Evolutionary conservation across 768 basidiomycete species (phyloP).

Genomic region (Porphyrellus cyaneotinctus): DNA sequence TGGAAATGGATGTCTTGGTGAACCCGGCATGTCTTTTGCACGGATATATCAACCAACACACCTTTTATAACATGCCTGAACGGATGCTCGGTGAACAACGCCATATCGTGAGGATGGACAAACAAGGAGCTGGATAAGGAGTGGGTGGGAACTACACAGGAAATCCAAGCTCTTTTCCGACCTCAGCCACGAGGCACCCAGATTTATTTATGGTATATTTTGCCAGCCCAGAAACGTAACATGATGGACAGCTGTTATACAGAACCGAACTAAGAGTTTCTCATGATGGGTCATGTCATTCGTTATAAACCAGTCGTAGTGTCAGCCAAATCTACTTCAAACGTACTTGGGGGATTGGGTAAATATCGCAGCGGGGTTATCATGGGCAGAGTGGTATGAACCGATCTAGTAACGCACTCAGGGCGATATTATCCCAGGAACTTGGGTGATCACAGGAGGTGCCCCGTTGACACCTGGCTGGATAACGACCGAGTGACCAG

Average conservation of each 20-base stretch:
- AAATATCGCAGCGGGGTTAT: neutral
- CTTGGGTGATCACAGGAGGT: slow-evolving; percentile 57
- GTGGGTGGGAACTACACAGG: slow-evolving; percentile 26
- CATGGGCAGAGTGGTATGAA: neutral
- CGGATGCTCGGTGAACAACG: slow-evolving; percentile 31
- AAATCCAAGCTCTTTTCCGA: slow-evolving; percentile 18
- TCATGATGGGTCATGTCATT: slow-evolving; percentile 7
- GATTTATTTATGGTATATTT: slow-evolving; percentile 13
- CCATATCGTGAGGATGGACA: slow-evolving; percentile 23
- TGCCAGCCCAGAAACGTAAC: slow-evolving; percentile 14
- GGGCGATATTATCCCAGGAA: slow-evolving; percentile 37
- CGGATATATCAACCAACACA: slow-evolving; percentile 9
- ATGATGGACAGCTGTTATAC: slow-evolving; percentile 5
- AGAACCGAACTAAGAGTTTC: slow-evolving; percentile 8
- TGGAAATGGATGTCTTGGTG: slow-evolving; percentile 25
- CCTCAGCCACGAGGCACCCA: slow-evolving; percentile 27
- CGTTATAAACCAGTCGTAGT: slow-evolving; percentile 9
- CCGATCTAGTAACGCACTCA: slow-evolving; percentile 7
- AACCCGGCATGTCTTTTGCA: slow-evolving; percentile 1
- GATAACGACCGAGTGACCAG: slow-evolving; percentile 64
- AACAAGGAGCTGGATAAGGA: slow-evolving; percentile 17
- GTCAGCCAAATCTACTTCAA: neutral
- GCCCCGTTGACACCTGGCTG: slow-evolving; percentile 62
- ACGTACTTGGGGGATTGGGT: neutral
- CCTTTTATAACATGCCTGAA: slow-evolving; percentile 33